Conservation (phyloP, 2,329 filamentous ascomycete species). For the Trichoderma koningiopsis region DNA sequence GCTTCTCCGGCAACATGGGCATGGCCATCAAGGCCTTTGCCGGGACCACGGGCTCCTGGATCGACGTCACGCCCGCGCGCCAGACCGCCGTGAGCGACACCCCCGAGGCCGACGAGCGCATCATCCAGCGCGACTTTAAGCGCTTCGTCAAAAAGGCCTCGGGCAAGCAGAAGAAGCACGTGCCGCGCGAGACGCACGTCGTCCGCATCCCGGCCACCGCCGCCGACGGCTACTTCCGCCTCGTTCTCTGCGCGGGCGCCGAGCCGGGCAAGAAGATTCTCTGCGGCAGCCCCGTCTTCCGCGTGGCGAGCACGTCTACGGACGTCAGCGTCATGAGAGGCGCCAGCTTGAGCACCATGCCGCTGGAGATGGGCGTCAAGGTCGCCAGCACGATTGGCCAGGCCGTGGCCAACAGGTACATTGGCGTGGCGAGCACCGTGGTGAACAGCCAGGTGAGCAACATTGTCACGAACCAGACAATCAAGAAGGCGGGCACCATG, state of each 20-base stretch:
- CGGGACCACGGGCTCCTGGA: constrained; percentile 61
- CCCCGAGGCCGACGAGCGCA: constrained; percentile 60
- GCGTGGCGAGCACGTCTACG: constrained; percentile 66
- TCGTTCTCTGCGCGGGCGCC: constrained; percentile 60
- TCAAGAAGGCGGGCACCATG: constrained; percentile 46
- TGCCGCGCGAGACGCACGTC: constrained; percentile 63
- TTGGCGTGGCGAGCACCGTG: constrained; percentile 41
- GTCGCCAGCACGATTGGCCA: constrained; percentile 54
- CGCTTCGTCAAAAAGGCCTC: constrained; percentile 62
- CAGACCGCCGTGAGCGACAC: constrained; percentile 52
- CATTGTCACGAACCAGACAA: constrained; percentile 36
- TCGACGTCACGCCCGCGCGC: constrained; percentile 65
- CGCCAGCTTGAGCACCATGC: constrained; percentile 65
- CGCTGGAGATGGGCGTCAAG: constrained; percentile 65
- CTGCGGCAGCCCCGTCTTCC: constrained; percentile 68
- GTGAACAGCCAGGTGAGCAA: constrained; percentile 47
- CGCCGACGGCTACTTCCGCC: constrained; percentile 67
- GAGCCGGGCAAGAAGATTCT: constrained; percentile 53
- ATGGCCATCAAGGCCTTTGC: constrained; percentile 67
- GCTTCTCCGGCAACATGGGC: constrained; percentile 68
- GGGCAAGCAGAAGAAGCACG: constrained; percentile 50
- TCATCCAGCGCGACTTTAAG: constrained; percentile 67
- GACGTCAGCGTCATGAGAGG: constrained; percentile 64
- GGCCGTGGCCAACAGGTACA: constrained; percentile 48
- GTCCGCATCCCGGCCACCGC: constrained; percentile 65